Evolutionary conservation across 2,329 filamentous ascomycete species (phyloP).

Genomic region (Exophiala mesophila): DNA sequence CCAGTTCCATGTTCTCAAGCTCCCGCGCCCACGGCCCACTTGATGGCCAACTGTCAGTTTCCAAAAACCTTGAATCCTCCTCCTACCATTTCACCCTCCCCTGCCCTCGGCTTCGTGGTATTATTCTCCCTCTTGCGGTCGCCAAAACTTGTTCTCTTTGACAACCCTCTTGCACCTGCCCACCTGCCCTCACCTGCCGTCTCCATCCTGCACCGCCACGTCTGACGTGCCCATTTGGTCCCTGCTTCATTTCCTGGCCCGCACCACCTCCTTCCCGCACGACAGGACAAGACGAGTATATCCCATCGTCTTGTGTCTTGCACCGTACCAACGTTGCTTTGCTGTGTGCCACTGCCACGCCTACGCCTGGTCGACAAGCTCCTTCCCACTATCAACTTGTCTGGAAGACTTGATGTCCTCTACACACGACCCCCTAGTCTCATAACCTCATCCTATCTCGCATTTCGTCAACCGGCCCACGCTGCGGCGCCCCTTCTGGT

Average conservation of each 20-base stretch:
- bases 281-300: no score
- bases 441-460: background rate
- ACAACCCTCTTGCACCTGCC: constrained; percentile 1
- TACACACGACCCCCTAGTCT: no score
- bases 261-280: constrained; percentile 2
- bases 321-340: no score
- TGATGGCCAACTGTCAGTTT: constrained; percentile 15
- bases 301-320: no score
- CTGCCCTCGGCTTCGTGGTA: constrained; percentile 18
- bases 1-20: constrained; percentile 10
- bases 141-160: constrained; percentile 25
- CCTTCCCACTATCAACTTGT: no score
- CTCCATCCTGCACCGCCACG: constrained; percentile 25
- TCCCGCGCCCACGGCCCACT: constrained; percentile 17
- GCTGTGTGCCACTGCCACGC: no score
- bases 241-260: no score
- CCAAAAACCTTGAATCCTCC: constrained; percentile 5
- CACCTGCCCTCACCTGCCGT: background rate
- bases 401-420: no score
- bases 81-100: constrained; percentile 7
- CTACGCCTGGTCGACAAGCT: no score
- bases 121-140: constrained; percentile 18
- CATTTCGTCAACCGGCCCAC: constrained; percentile 7
- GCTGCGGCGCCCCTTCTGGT: constrained; percentile 20
- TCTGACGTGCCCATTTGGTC: constrained; percentile 16